Evolutionary conservation across 768 basidiomycete species (phyloP).

Genomic region (Suillus decipiens): DNA sequence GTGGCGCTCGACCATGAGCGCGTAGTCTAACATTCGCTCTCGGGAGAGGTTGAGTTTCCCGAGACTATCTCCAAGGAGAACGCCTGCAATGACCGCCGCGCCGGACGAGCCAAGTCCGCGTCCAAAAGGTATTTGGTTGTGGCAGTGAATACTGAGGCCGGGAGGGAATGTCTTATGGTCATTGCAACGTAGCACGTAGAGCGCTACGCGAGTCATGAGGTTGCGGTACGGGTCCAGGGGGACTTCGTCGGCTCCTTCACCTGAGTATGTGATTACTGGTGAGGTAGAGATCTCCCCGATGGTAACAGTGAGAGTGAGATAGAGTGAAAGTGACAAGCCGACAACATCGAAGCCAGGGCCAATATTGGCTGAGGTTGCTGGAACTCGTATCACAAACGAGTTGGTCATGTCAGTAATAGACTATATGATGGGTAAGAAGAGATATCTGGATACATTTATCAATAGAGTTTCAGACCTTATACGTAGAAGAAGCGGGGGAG

Average conservation of each 20-base stretch:
- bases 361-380: slow-evolving; percentile 98
- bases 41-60: slow-evolving; percentile 69
- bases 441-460: background rate
- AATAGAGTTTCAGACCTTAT: background rate
- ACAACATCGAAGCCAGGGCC: slow-evolving; percentile 99
- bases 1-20: slow-evolving; percentile 98
- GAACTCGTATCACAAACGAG: slow-evolving; percentile 75
- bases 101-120: slow-evolving; percentile 97
- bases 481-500: background rate
- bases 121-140: slow-evolving; percentile 97
- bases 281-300: slow-evolving; percentile 38
- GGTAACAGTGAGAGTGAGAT: slow-evolving; percentile 73
- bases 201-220: slow-evolving; percentile 93
- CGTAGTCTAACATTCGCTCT: slow-evolving; percentile 87
- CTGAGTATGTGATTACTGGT: slow-evolving; percentile 75
- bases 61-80: slow-evolving; percentile 84
- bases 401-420: slow-evolving; percentile 22
- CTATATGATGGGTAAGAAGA: background rate
- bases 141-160: slow-evolving; percentile 68
- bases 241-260: slow-evolving; percentile 89
- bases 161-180: slow-evolving; percentile 73
- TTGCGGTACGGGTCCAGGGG: slow-evolving; percentile 96
- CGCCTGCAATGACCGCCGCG: slow-evolving; percentile 98
- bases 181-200: slow-evolving; percentile 96
- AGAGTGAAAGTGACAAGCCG: slow-evolving; percentile 91